Conservation (phyloP, 2,329 filamentous ascomycete species). For the Aspergillus novoparasiticus region DNA sequence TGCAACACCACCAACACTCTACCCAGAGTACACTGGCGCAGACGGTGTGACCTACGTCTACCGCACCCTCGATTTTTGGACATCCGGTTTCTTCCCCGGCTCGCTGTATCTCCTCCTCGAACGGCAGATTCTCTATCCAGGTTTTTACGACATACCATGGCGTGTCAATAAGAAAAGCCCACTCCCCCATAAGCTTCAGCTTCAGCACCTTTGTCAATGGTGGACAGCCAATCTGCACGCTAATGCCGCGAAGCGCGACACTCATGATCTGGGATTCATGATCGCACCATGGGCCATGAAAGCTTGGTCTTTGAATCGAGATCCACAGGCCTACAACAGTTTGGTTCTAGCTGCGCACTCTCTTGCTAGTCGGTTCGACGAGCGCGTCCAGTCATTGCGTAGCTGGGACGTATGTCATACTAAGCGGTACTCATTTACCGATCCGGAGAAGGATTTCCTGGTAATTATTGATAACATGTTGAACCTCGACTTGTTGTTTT, state of each 20-base stretch:
- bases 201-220: slow-evolving; percentile 40
- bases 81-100: slow-evolving; percentile 53
- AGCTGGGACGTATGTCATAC: slow-evolving; percentile 52
- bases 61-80: slow-evolving; percentile 49
- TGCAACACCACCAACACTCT: slow-evolving; percentile 13
- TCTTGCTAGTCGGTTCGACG: slow-evolving; percentile 41
- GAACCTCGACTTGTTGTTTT: slow-evolving; percentile 46
- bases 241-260: slow-evolving; percentile 51
- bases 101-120: slow-evolving; percentile 46
- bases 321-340: slow-evolving; percentile 35
- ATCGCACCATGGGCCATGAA: slow-evolving; percentile 51
- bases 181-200: slow-evolving; percentile 16
- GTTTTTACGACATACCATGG: not conserved
- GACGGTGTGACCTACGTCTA: slow-evolving; percentile 39
- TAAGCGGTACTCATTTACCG: slow-evolving; percentile 26
- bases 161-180: slow-evolving; percentile 18
- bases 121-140: slow-evolving; percentile 33
- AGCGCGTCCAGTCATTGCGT: slow-evolving; percentile 37
- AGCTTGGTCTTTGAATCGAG: slow-evolving; percentile 51
- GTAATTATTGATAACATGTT: slow-evolving; percentile 50
- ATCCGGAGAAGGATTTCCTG: slow-evolving; percentile 41
- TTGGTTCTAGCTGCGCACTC: slow-evolving; percentile 40
- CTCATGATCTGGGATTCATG: slow-evolving; percentile 60
- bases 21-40: slow-evolving; percentile 21
- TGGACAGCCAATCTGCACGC: slow-evolving; percentile 44